phyloP scores from a whole-genome alignment of 306 rosid genomes.

The Senna tora region DNA sequence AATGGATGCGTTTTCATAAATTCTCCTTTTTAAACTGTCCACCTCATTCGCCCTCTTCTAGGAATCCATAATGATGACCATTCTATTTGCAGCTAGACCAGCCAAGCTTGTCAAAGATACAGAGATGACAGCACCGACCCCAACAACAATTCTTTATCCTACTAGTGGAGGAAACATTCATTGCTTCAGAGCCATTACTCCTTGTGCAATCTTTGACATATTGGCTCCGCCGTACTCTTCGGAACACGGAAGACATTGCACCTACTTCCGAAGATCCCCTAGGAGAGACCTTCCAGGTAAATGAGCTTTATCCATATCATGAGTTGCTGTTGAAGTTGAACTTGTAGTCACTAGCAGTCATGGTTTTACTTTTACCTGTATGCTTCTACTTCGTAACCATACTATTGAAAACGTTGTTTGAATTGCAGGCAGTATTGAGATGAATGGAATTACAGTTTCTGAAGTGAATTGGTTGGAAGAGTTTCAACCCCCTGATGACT shows the following conservation, averaged over 20 bases:
- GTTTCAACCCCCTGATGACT: conserved; percentile 83
- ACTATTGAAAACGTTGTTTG: conserved; percentile 7
- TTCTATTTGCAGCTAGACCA: conserved; percentile 57
- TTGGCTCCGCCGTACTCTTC: conserved; percentile 73
- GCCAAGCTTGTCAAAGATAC: conserved; percentile 63
- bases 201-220: conserved; percentile 75
- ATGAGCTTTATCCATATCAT: background rate
- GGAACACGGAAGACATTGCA: conserved; percentile 68
- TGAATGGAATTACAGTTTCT: conserved; percentile 59
- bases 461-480: conserved; percentile 87
- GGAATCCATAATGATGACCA: conserved; percentile 16
- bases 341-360: background rate
- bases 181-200: conserved; percentile 65
- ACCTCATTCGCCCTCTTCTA: background rate
- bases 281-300: conserved; percentile 68
- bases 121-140: conserved; percentile 64
- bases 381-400: conserved; percentile 7
- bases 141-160: conserved; percentile 69
- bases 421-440: conserved; percentile 51
- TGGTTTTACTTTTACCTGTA: conserved; percentile 33
- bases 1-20: background rate
- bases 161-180: conserved; percentile 76
- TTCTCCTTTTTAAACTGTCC: background rate
- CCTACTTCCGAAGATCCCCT: conserved; percentile 64
- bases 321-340: background rate